Base-by-base conservation (phyloP, 441 rosid species). In the Rhodomyrtus psidioides region DNA sequence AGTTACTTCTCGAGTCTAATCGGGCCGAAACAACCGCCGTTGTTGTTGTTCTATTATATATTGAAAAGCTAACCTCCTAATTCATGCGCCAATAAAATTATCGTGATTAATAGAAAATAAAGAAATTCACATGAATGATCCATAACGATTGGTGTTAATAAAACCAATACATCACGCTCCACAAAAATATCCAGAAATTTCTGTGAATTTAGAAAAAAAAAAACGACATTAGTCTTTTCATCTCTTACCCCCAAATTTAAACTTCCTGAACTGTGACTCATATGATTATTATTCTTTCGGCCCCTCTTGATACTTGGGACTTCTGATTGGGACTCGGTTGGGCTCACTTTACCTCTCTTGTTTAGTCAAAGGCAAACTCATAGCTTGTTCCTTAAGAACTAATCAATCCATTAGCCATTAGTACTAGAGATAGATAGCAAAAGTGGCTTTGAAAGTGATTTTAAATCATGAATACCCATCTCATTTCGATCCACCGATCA, bases 1-100 rank as follows among this genome's bases (percentile, higher is more conserved):
- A 60, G 10, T 30, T 60, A 60, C 12, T 19, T 3, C 6, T 4
- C 23, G 21, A 28, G 44, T 17, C 34, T 0, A 24, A 30, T 30
- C 0, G 13, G 9, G 44, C 19, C 14, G 0, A 34, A 65, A 65
- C 14, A 9, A 34, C 26, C 34, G 26, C 14, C 2, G 7, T 2
- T 12, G 7, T 12, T 12, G 12, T 30, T 9, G 46, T 65, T 9
- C 14, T 4, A 42, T 1, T 34, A 7, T 0, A 6, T 19, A 19
- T 12, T 19, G 26, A 19, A 65, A 7, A 19, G 0, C 7, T 16
- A 54, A 6, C 16, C 2, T 2, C 55, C 6, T 54, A 54, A 1
- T 54, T 42, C 44, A 6, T 42, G 44, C 44, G 44, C 44, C 44
- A 42, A 42, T 42, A 1, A 55, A 55, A 55, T 55, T 9, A 9